Percentiles rank a stretch among this genome's conserved stretches.
Conservation (phyloP, 345 rosid species). For the Capsella bursapastoris region DNA sequence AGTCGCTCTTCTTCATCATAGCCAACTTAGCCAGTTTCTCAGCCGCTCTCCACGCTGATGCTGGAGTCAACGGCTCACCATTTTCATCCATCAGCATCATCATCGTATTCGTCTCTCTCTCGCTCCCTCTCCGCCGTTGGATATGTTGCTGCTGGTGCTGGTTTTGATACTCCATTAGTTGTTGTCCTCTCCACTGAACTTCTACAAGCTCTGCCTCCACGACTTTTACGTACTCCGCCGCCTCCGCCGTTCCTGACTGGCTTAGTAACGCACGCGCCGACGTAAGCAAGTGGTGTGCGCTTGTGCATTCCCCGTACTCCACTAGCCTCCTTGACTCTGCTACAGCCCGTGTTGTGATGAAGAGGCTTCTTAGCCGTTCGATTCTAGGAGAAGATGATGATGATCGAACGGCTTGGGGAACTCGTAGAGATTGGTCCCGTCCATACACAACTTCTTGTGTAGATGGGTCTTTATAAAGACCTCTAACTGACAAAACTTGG, state of each 20-base stretch:
- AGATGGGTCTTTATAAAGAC: conserved; percentile 69
- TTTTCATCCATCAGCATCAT: conserved; percentile 61
- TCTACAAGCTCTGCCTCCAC: conserved; percentile 76
- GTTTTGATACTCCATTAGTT: conserved; percentile 42
- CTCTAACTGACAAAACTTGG: conserved; percentile 59
- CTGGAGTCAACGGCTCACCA: conserved; percentile 84
- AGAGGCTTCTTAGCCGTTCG: conserved; percentile 63
- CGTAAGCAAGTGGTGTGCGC: conserved; percentile 67
- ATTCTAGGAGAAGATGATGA: conserved; percentile 51
- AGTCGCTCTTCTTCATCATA: conserved; percentile 80
- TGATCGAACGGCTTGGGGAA: conserved; percentile 60
- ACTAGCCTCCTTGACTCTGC: conserved; percentile 78
- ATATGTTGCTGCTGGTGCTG: conserved; percentile 34
- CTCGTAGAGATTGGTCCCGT: conserved; percentile 51
- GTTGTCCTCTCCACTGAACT: conserved; percentile 61
- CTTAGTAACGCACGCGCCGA: conserved; percentile 75
- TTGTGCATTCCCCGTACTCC: conserved; percentile 60
- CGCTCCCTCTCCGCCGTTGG: conserved; percentile 39
- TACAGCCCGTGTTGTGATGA: conserved; percentile 67
- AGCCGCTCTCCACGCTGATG: conserved; percentile 93
- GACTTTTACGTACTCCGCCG: conserved; percentile 49
- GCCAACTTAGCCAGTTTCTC: conserved; percentile 91
- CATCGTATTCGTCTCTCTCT: conserved; percentile 34
- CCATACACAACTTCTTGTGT: conserved; percentile 60
- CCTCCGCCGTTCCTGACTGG: conserved; percentile 48